These are phyloP conservation scores for Botrytis sinoallii DNA, from an alignment of 2,329 filamentous ascomycete species.

Conservation along the genomic window DNA sequence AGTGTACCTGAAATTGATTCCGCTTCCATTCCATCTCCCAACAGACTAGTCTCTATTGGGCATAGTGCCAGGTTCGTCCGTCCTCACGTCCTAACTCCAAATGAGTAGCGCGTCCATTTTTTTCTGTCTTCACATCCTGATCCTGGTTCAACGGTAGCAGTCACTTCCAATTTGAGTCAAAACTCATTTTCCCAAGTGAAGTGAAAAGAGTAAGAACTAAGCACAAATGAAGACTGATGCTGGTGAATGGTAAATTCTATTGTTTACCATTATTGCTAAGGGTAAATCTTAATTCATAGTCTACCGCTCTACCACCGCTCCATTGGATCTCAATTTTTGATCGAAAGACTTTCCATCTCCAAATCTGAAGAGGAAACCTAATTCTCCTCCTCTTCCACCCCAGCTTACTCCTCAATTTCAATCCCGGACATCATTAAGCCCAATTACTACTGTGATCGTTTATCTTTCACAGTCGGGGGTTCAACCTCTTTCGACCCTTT, in stretches of 20 bases:
- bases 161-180: neutral
- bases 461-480: neutral
- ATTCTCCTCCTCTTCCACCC: neutral
- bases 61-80: neutral
- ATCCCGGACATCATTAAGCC: conserved; percentile 2
- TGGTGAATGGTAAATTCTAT: neutral
- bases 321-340: neutral
- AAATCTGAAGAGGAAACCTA: neutral
- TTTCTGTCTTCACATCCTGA: neutral
- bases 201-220: conserved; percentile 1
- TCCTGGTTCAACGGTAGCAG: neutral
- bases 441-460: neutral
- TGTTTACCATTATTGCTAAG: conserved; percentile 9
- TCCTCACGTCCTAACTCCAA: neutral
- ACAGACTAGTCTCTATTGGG: neutral
- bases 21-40: neutral
- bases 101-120: neutral
- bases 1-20: neutral
- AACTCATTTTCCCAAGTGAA: neutral
- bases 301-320: neutral
- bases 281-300: conserved; percentile 4
- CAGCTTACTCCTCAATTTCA: conserved; percentile 9
- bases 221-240: neutral
- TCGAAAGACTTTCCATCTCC: neutral
- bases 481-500: conserved; percentile 5